Conservation (phyloP, 805 yeast genomes). For the Cyberlindnera mrakii region DNA sequence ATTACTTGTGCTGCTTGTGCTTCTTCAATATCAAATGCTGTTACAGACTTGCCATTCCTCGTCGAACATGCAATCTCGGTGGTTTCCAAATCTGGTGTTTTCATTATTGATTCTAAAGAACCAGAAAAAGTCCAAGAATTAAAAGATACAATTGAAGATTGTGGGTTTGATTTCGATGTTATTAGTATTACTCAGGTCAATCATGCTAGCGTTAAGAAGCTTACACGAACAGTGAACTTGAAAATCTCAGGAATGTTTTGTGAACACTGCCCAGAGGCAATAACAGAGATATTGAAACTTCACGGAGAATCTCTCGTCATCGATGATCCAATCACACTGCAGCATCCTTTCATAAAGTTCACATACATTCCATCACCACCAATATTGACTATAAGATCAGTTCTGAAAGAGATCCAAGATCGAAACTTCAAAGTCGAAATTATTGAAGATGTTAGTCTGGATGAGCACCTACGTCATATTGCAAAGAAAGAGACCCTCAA, state of each 20-base stretch:
- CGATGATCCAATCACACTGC: slow-evolving; percentile 48
- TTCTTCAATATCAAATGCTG: slow-evolving; percentile 44
- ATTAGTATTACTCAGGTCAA: slow-evolving; percentile 38
- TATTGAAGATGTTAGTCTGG: slow-evolving; percentile 50
- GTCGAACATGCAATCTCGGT: slow-evolving; percentile 47
- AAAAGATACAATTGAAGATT: slow-evolving; percentile 50
- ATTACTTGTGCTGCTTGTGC: slow-evolving; percentile 74
- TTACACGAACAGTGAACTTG: slow-evolving; percentile 51
- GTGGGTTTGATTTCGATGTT: slow-evolving; percentile 58
- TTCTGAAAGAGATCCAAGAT: slow-evolving; percentile 43
- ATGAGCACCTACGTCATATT: slow-evolving; percentile 51
- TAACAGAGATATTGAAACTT: slow-evolving; percentile 41
- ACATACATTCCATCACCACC: slow-evolving; percentile 59
- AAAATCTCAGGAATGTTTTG: slow-evolving; percentile 64
- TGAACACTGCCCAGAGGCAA: slow-evolving; percentile 56
- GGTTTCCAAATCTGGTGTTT: slow-evolving; percentile 58
- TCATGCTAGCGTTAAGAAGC: slow-evolving; percentile 40
- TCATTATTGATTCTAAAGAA: slow-evolving; percentile 42
- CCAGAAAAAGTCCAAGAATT: slow-evolving; percentile 33
- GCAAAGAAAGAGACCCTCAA: slow-evolving; percentile 42
- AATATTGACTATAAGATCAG: slow-evolving; percentile 46
- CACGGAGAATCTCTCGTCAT: slow-evolving; percentile 55
- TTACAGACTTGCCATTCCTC: slow-evolving; percentile 43
- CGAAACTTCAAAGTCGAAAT: slow-evolving; percentile 47
- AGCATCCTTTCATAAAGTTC: slow-evolving; percentile 53